Conservation (phyloP, 352 stramenopile species). For the Hyaloperonospora brassicae region DNA sequence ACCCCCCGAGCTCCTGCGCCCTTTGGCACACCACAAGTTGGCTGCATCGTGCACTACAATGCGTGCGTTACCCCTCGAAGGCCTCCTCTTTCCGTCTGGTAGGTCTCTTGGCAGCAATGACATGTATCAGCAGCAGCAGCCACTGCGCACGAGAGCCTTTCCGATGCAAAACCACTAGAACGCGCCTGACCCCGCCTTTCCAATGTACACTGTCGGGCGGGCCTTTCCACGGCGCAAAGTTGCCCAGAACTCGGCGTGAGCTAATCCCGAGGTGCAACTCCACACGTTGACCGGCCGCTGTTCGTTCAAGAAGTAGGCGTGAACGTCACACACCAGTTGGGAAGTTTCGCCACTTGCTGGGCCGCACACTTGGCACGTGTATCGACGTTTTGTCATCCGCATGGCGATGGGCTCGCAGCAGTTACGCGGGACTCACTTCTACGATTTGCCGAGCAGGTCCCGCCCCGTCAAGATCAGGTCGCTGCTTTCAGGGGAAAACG, state of each 20-base stretch:
- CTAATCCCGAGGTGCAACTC: slow-evolving; percentile 5
- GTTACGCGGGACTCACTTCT: slow-evolving; percentile 6
- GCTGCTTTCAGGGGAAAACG: too few species aligned
- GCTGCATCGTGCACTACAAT: too few species aligned
- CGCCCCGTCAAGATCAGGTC: too few species aligned
- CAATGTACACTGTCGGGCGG: neutral
- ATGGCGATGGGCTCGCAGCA: slow-evolving; percentile 1
- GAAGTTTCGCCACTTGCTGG: slow-evolving; percentile 13
- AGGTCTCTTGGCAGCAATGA: too few species aligned
- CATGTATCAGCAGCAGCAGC: too few species aligned
- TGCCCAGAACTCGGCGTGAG: too few species aligned
- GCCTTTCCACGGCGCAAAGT: too few species aligned
- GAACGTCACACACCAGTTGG: slow-evolving; percentile 6
- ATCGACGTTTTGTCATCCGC: slow-evolving; percentile 7
- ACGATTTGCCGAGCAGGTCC: too few species aligned
- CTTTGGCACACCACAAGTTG: neutral
- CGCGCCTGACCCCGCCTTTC: neutral
- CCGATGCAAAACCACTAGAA: neutral
- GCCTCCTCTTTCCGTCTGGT: too few species aligned
- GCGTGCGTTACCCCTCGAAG: too few species aligned
- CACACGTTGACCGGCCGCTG: slow-evolving; percentile 1
- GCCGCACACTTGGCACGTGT: neutral
- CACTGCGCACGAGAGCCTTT: neutral
- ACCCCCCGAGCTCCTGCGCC: neutral
- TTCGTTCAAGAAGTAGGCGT: slow-evolving; percentile 9